phyloP scores from a whole-genome alignment of 2,329 filamentous ascomycete species.

The Alternaria gaisen region DNA sequence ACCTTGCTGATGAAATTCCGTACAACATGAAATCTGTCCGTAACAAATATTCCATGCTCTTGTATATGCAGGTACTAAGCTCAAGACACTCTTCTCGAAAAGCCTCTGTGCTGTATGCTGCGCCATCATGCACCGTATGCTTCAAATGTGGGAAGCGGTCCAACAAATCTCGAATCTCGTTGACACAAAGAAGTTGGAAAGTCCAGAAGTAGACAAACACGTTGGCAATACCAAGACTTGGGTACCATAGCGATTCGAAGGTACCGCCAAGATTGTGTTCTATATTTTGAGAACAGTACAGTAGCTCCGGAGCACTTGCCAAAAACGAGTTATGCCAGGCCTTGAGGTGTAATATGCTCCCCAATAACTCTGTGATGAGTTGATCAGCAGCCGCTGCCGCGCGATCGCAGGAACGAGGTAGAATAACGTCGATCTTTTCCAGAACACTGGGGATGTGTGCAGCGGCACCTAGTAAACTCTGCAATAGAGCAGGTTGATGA shows the following conservation, averaged over 20 bases:
- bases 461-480: background rate
- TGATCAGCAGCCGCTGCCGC: background rate
- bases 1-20: background rate
- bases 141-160: background rate
- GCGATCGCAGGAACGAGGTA: background rate
- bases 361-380: background rate
- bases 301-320: background rate
- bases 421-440: background rate
- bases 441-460: background rate
- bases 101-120: background rate
- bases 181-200: background rate
- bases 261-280: background rate
- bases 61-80: background rate
- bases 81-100: background rate
- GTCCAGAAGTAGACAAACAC: background rate
- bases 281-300: background rate
- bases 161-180: background rate
- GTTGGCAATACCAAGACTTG: background rate
- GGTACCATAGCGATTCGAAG: background rate
- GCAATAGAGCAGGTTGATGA: background rate
- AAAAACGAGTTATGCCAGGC: background rate
- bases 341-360: background rate
- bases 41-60: background rate
- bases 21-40: background rate
- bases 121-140: background rate